A percentile compares a stretch with the other conserved stretches of the same genome.
Conservation (phyloP, 2,329 filamentous ascomycete genomes). For the Tolypocladium paradoxum region DNA sequence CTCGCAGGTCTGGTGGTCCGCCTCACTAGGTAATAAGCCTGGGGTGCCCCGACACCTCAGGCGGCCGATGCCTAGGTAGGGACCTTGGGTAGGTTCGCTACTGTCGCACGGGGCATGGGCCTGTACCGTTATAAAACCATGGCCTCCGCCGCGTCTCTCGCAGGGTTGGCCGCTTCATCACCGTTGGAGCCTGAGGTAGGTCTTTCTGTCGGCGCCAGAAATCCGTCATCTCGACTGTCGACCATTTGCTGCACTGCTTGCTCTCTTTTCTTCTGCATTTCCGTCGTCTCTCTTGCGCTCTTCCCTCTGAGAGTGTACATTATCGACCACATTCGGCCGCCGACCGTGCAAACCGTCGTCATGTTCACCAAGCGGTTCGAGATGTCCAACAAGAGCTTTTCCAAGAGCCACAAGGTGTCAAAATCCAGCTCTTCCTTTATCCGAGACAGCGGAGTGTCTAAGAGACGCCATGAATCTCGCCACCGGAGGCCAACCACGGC, state of each 20-base stretch:
- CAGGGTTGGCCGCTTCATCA: slow-evolving; percentile 7
- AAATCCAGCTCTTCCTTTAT: slow-evolving; percentile 45
- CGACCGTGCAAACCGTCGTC: slow-evolving; percentile 4
- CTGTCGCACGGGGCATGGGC: not conserved
- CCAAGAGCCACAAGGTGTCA: slow-evolving; percentile 37
- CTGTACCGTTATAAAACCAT: slow-evolving; percentile 9
- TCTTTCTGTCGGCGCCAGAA: not conserved
- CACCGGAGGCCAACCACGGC: slow-evolving; percentile 37
- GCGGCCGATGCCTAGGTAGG: not conserved
- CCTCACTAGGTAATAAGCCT: not conserved
- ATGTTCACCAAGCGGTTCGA: slow-evolving; percentile 40
- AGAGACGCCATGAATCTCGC: slow-evolving; percentile 40
- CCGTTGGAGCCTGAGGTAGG: not conserved
- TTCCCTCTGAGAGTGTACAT: not conserved
- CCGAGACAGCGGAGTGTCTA: slow-evolving; percentile 42
- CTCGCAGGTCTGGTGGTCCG: not conserved
- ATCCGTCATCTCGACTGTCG: not conserved
- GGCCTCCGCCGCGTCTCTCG: slow-evolving; percentile 7
- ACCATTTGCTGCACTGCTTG: not conserved
- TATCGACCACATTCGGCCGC: not conserved
- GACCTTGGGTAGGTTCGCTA: too few relatives aligned
- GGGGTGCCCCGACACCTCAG: not conserved
- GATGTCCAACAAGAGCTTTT: slow-evolving; percentile 38
- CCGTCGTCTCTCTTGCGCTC: not conserved
- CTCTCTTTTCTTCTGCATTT: not conserved